A percentile compares a stretch with the other conserved stretches of the same genome.
Conservation (phyloP, 2,329 filamentous ascomycete species). For the Alternaria sp. region DNA sequence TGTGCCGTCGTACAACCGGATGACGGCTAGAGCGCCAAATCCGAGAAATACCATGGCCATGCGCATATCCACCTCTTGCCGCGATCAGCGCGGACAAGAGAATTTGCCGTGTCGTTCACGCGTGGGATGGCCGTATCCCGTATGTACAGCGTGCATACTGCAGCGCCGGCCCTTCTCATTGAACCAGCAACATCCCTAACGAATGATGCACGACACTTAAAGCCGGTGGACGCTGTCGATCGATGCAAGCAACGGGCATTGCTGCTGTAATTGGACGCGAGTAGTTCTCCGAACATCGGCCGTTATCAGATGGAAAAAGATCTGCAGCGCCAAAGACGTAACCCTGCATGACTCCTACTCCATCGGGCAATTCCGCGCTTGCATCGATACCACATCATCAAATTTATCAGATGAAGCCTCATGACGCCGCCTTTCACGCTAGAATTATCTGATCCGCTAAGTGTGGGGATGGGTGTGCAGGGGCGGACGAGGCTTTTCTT, state of each 20-base stretch:
- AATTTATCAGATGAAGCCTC: conserved; percentile 44
- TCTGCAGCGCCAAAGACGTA: conserved; percentile 27
- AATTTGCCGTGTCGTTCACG: conserved; percentile 1
- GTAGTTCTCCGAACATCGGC: conserved; percentile 31
- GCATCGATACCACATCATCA: conserved; percentile 14
- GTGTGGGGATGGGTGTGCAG: conserved; percentile 19
- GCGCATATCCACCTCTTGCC: background rate
- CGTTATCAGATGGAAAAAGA: conserved; percentile 40
- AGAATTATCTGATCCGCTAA: conserved; percentile 41
- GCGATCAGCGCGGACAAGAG: conserved; percentile 12
- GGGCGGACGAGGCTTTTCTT: conserved; percentile 14
- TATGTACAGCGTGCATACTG: conserved; percentile 5
- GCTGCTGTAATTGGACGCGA: conserved; percentile 1
- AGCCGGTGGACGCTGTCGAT: conserved; percentile 3
- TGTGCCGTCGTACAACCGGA: background rate
- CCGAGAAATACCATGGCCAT: background rate
- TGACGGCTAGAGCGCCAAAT: background rate
- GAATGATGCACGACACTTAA: conserved; percentile 12
- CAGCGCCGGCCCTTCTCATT: conserved; percentile 14
- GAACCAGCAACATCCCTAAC: conserved; percentile 3
- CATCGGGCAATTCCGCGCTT: conserved; percentile 27
- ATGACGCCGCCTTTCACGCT: conserved; percentile 19
- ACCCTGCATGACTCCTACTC: conserved; percentile 29
- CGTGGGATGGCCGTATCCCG: conserved; percentile 5
- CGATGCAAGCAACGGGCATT: background rate